phyloP scores from a whole-genome alignment of 768 basidiomycete genomes.

The Floccularia luteovirens region DNA sequence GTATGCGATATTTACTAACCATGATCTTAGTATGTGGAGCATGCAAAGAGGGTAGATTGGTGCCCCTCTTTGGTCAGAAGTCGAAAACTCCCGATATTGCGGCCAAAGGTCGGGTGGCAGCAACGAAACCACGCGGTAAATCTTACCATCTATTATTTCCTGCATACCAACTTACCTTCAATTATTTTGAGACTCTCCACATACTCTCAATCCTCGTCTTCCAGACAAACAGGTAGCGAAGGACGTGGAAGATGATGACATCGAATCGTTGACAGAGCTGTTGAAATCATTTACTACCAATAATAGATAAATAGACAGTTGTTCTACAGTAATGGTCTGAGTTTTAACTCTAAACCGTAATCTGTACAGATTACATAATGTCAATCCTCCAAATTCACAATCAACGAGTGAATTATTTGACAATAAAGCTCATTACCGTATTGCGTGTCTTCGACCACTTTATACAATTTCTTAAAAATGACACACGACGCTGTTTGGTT shows the following conservation, averaged over 20 bases:
- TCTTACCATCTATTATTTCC: background rate
- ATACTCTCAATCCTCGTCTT: constrained; percentile 30
- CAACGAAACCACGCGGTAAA: constrained; percentile 37
- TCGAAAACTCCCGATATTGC: constrained; percentile 27
- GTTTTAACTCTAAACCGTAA: constrained; percentile 23
- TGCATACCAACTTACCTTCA: too few relatives aligned
- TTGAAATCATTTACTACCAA: constrained; percentile 14
- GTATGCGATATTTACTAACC: background rate
- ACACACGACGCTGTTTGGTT: constrained; percentile 99
- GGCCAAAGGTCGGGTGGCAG: constrained; percentile 40
- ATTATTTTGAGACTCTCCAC: constrained; percentile 1
- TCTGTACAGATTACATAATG: constrained; percentile 33
- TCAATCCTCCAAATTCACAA: background rate
- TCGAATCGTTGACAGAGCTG: constrained; percentile 20
- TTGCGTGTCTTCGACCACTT: background rate
- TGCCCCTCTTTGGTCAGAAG: constrained; percentile 44
- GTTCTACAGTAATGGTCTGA: constrained; percentile 16
- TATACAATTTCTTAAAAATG: constrained; percentile 45
- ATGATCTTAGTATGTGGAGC: constrained; percentile 50
- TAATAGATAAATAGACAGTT: background rate
- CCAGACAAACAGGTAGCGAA: too few relatives aligned
- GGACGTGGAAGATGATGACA: constrained; percentile 20
- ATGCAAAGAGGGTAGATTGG: constrained; percentile 52
- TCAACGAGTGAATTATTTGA: background rate
- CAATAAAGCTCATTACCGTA: background rate